Evolutionary conservation across 2,329 filamentous ascomycete genomes (phyloP), one percentile per base, ranked within the genome.

Genomic region (Aureobasidium subglaciale): DNA sequence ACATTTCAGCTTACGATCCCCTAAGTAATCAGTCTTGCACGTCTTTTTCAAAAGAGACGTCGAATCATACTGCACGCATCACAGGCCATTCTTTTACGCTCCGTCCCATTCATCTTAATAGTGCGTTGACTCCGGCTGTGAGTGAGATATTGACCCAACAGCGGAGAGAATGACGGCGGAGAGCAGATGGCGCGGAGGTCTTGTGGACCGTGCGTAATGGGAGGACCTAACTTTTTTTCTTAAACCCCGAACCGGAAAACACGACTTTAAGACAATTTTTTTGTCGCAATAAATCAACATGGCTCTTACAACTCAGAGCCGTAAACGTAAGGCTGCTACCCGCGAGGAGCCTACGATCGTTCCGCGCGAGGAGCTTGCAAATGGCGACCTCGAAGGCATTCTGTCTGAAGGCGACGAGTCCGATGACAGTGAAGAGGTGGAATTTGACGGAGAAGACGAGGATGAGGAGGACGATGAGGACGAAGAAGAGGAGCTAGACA

Each of bases 1-100:
- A 63, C 76, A 79, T 64, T 77, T 78, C 41, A 78, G 61, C 62
- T 79, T 79, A 58, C 75, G 71, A 15, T 65, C 66, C 52, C 75
- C 74, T 77, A 52, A 15, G 13, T 2, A 8, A 18, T 52, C 24
- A 52, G 48, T 41, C 2, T 30, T 18, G 6, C n/a, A 3, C 2
- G 4, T 2, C 15, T 10, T 3, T 16, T 9, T 1, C 9, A 30
- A 16, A 5, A 30, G 5, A 20, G 15, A 16, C 8, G 7, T 10
- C 6, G 13, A 29, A 8, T 56, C 69, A 49, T 67, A 69, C 71
- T 64, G 62, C 72, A 74, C 56, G 71, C 70, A 49, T 74, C 72
- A 60, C 72, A 74, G 20, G 72, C 71, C 35, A 69, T 15, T 15
- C 55, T 42, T 45, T 15, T 50, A 7, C 32, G 55, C 22, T 40